Evolutionary conservation across 805 yeast species (phyloP), one percentile per base, ranked within the genome.

Genomic region (Millerozyma acaciae): DNA sequence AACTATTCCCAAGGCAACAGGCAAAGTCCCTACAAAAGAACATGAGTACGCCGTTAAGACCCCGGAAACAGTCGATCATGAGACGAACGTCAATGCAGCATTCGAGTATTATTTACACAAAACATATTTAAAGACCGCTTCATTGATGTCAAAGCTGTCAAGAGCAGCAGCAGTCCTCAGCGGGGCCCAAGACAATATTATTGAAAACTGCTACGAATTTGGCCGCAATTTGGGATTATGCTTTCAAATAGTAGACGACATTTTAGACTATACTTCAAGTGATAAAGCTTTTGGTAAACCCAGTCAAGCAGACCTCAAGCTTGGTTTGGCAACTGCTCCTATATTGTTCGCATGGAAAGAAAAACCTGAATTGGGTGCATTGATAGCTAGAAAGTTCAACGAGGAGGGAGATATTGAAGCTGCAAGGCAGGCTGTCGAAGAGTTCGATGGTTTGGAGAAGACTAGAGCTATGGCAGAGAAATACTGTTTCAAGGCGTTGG

Each of bases 301-400:
- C 2, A 81, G 95, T 6, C 95, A 93, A 47, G 97, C 96, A 4
- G 98, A 93, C 62, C 70, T 93, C 47, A 78, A 89, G 56, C 68
- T 93, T 27, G 98, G 98, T 0, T 72, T 93, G 47, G 97, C 97
- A 1, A 93, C 98, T 1, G 97, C 97, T 0, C 98, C 98, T 1
- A 88, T 90, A 3, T 65, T 93, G 34, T 93, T 73, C 60, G 97
- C 98, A 1, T 93, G 98, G 98, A 79, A 76, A 50, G 76, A 82
- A 49, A 78, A 76, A 48, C 95, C 96, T 0, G 83, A 80, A 37
- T 68, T 93, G 30, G 97, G 97, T 3, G 79, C 76, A 22, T 60
- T 90, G 49, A 88, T 93, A 47, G 78, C 77, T 16, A 75, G 97
- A 39, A 87, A 90, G 57, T 93, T 93, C 58, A 69, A 73, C 28